Percentiles rank a stretch among this genome's conserved stretches.
These are phyloP conservation scores for Rhodamnia rubescens DNA, from an alignment of 345 rosid species.

Conservation along the genomic window DNA sequence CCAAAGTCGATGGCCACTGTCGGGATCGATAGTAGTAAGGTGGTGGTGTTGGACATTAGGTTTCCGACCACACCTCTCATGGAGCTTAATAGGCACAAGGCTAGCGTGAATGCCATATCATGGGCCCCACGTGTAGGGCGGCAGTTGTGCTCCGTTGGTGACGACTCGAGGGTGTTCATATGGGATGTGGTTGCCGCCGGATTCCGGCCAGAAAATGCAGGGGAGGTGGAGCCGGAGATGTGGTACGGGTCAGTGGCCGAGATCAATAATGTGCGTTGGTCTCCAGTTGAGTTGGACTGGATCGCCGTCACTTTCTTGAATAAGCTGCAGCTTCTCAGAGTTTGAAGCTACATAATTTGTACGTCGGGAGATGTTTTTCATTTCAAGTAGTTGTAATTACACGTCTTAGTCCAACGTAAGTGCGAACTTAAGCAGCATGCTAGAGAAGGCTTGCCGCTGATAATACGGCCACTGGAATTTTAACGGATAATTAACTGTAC, in stretches of 20 bases:
- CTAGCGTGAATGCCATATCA: constrained; percentile 37
- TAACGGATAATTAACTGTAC: background rate
- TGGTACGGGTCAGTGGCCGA: constrained; percentile 31
- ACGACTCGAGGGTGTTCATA: constrained; percentile 40
- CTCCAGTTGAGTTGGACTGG: constrained; percentile 34
- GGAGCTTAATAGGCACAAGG: constrained; percentile 31
- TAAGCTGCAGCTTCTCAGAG: constrained; percentile 34
- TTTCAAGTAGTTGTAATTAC: background rate
- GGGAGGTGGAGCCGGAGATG: constrained; percentile 28
- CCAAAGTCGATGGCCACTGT: constrained; percentile 40
- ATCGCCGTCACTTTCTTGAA: constrained; percentile 23
- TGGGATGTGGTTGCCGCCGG: constrained; percentile 26
- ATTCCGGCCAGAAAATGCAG: background rate
- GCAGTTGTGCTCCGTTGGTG: constrained; percentile 38
- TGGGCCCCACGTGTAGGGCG: constrained; percentile 32
- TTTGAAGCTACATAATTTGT: constrained; percentile 3
- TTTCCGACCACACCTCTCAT: constrained; percentile 32
- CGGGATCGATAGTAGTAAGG: constrained; percentile 37
- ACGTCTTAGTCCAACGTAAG: background rate
- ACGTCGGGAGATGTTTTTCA: background rate
- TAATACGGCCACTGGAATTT: background rate
- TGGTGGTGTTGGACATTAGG: constrained; percentile 46
- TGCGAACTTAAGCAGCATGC: background rate
- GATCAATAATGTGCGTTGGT: constrained; percentile 44
- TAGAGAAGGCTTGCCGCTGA: background rate